These are phyloP conservation scores for Trichomonas tenax DNA, from an alignment of 208 protist species.

Conservation along the genomic window DNA sequence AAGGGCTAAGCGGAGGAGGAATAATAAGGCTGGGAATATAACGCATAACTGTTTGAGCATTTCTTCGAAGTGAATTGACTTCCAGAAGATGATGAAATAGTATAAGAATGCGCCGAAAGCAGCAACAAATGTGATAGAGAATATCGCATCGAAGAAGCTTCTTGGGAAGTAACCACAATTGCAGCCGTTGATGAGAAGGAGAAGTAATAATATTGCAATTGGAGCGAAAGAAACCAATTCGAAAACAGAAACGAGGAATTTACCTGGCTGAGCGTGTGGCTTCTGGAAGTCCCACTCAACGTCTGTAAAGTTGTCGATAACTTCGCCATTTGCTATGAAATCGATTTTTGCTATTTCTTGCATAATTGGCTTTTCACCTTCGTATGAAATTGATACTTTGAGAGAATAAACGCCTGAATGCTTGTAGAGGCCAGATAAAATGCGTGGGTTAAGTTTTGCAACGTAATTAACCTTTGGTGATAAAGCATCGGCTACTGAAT, in stretches of 20 bases:
- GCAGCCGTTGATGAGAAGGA: background rate
- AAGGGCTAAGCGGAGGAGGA: background rate
- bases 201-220: background rate
- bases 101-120: background rate
- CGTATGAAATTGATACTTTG: background rate
- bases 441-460: background rate
- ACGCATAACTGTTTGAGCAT: background rate
- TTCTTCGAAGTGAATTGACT: background rate
- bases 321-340: background rate
- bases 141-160: background rate
- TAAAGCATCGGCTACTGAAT: background rate
- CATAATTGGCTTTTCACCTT: background rate
- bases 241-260: background rate
- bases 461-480: background rate
- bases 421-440: background rate
- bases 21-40: background rate
- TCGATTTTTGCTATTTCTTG: background rate
- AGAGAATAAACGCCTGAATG: background rate
- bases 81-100: background rate
- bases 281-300: constrained; percentile 7
- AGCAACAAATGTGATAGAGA: background rate
- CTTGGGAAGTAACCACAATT: background rate
- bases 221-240: background rate
- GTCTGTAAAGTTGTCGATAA: constrained; percentile 10
- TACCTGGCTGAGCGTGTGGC: background rate